Base-by-base conservation (phyloP, 2,329 filamentous ascomycete species). In the Alternaria ethzedia region DNA sequence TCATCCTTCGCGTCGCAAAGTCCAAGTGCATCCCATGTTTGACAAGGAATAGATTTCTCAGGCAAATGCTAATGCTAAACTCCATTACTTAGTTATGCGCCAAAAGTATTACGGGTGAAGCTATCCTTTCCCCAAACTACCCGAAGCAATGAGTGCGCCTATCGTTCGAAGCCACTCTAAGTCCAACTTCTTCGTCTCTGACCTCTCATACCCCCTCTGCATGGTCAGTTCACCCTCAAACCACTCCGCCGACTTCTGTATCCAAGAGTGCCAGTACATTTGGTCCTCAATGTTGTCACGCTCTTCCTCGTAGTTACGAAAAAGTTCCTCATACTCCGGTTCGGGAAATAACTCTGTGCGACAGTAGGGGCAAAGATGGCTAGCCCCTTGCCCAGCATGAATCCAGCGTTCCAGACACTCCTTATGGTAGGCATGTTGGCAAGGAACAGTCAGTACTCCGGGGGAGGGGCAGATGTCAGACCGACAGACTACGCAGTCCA, bases 311-410 rank as follows among this genome's bases (percentile, higher is more conserved):
- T 46, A 46, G 41, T 56, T 30, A 20, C n/a, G 54, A 11, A 20
- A 32, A n/a, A 12, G n/a, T 11, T 58, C 25, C n/a, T 6, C 23
- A 25, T 47, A 45, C 21, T 23, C 10, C 8, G 54, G 41, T 26
- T 58, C 9, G n/a, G 47, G 20, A 17, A 62, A 62, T 3, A 62
- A 47, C 41, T 62, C 36, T 11, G 59, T 62, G 11, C 59, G 54
- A 43, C 59, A 62, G 54, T 58, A 58, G 9, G 54, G 46, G 15
- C 59, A 62, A n/a, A 20, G 57, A 36, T 58, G 26, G 46, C 54
- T 57, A 21, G 26, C 28, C 2, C 43, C 36, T 36, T 52, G 11
- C 11, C 7, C 23, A 13, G 46, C 46, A 9, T 62, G 13, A 2
- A 43, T 52, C 47, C 47, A 58, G 9, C 12, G 7, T 13, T 54